Evolutionary conservation across 2,329 filamentous ascomycete species (phyloP), one percentile per base, ranked within the genome.

Genomic region (Trichophyton schoenleinii): DNA sequence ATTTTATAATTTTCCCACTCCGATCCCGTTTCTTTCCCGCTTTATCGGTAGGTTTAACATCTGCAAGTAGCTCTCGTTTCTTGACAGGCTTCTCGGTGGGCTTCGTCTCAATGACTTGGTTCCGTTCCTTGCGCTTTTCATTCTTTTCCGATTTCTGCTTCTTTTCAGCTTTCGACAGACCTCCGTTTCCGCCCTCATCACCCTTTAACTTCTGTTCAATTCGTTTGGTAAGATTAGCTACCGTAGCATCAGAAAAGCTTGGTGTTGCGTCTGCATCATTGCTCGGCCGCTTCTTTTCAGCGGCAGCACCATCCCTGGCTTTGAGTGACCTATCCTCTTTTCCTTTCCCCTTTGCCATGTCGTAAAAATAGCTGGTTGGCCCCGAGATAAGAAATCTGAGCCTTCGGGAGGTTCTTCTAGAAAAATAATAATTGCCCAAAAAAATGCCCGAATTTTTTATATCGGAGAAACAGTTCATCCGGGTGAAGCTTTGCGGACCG

Each of bases 11-110:
- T 52, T 76, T 73, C 18, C 76, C 77, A 65, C 74, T 77, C 64
- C 73, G 73, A 67, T 77, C 78, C 60, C 77, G 71, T 65, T 79
- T 79, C 67, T 76, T 77, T 61, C 75, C 75, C 55, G 72, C 66
- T 34, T 67, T 65, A 46, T 63, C 61, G 38, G 36, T 22, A 13
- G 58, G 13, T 6, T 60, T 60, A 20, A 8, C 36, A 13, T 42
- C 36, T 18, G 36, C 22, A 3, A 36, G 6, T 25, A 13, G 25
- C 31, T 66, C 61, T 44, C 64, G 64, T 61, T 67, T 67, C 18
- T 63, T 61, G 48, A 25, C 42, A 52, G 72, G 65, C 22, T 67
- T 65, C 31, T 22, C 41, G 25, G 42, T n/a, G 28, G 20, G 41
- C 44, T 59, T 46, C 11, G 13, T 36, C 22, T 59, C 58, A 3